phyloP scores from a whole-genome alignment of 2,329 filamentous ascomycete genomes.

The Ceratocystis huliohia region DNA sequence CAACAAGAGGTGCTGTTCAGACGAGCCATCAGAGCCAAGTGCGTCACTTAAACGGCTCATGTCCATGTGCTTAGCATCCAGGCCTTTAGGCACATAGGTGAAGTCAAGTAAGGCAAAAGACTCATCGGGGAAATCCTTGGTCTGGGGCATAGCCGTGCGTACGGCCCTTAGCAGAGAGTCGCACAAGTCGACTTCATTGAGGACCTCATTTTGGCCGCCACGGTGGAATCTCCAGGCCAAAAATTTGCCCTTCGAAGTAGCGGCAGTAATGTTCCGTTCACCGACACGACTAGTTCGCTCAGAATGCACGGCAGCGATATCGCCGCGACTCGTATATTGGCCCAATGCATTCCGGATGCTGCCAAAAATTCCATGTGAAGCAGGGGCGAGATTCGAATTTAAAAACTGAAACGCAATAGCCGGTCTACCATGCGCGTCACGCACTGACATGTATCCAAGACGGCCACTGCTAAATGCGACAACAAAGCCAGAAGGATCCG shows the following conservation, averaged over 20 bases:
- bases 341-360: conserved; percentile 67
- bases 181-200: conserved; percentile 58
- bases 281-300: conserved; percentile 60
- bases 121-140: conserved; percentile 39
- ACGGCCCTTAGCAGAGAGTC: conserved; percentile 52
- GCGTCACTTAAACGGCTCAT: conserved; percentile 41
- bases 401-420: conserved; percentile 67
- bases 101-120: conserved; percentile 71
- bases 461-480: conserved; percentile 75
- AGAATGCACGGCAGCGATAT: conserved; percentile 68
- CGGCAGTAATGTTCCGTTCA: conserved; percentile 71
- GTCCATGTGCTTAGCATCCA: conserved; percentile 39
- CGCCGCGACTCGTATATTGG: conserved; percentile 56
- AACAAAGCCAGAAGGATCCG: conserved; percentile 76
- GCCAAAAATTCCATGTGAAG: conserved; percentile 58
- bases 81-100: conserved; percentile 47
- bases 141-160: conserved; percentile 39
- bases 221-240: conserved; percentile 84
- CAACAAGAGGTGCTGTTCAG: conserved; percentile 46
- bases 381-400: conserved; percentile 44
- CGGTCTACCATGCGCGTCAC: conserved; percentile 77
- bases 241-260: conserved; percentile 63
- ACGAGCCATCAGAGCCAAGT: conserved; percentile 38
- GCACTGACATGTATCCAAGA: conserved; percentile 71
- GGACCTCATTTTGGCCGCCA: conserved; percentile 66